phyloP scores from a whole-genome alignment of 768 basidiomycete species.

The Rhodotorula kratochvilovae region DNA sequence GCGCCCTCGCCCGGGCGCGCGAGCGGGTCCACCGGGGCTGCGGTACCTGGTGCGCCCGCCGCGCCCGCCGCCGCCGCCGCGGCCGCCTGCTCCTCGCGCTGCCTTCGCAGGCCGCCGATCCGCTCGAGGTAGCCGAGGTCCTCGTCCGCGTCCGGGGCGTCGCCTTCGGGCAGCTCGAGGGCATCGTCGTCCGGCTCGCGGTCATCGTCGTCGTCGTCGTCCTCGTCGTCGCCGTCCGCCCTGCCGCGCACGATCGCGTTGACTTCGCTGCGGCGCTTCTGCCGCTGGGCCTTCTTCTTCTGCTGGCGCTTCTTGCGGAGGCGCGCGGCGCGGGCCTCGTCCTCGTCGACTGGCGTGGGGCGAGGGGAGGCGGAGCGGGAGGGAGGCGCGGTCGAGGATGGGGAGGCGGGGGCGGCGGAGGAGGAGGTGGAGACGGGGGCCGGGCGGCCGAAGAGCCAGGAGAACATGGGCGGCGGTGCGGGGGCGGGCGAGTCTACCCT shows the following conservation, averaged over 20 bases:
- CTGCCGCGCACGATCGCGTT: neutral
- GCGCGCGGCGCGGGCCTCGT: neutral
- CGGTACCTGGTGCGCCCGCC: neutral
- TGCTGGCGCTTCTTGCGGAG: constrained; percentile 6
- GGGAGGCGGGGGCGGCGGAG: neutral
- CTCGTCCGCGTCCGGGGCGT: neutral
- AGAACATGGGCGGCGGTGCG: neutral
- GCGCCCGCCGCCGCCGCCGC: neutral
- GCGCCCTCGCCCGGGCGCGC: neutral
- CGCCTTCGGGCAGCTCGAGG: neutral
- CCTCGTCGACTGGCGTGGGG: neutral
- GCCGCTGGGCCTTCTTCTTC: neutral
- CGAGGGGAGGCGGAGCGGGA: neutral
- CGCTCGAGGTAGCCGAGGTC: constrained; percentile 1
- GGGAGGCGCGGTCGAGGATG: neutral
- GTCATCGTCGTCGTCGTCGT: neutral
- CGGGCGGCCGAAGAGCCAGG: neutral
- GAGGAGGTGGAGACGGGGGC: neutral
- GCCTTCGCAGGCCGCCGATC: neutral
- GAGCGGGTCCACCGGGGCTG: neutral
- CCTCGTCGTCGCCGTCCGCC: too few relatives aligned
- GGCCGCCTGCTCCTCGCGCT: neutral
- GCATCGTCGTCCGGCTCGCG: neutral
- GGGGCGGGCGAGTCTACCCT: too few relatives aligned
- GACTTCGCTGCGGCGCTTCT: neutral